A percentile compares a stretch with the other conserved stretches of the same genome.
phyloP scores from a whole-genome alignment of 164 flowering plant species.

The Annona squamosa region DNA sequence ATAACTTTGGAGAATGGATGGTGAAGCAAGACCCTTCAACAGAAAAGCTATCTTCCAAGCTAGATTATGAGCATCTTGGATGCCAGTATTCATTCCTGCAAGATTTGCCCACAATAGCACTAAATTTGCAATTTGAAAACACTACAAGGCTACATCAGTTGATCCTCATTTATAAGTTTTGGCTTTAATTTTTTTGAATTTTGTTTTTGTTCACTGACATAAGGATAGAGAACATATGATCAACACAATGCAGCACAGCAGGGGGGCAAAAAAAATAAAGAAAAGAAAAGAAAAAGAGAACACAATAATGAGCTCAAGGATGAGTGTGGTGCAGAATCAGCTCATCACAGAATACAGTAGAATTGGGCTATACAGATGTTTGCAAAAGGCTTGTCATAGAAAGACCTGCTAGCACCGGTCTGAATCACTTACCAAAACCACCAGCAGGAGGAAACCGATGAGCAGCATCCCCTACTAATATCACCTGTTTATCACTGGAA shows the following conservation, averaged over 20 bases:
- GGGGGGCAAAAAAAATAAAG: no score
- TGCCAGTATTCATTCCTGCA: slow-evolving; percentile 96
- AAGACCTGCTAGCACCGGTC: background rate
- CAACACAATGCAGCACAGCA: no score
- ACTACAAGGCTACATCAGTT: background rate
- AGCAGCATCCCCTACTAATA: slow-evolving; percentile 98
- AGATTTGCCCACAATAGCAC: background rate
- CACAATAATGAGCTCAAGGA: background rate
- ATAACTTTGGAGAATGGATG: slow-evolving; percentile 63
- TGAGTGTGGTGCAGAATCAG: background rate
- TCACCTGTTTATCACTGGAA: slow-evolving; percentile 43
- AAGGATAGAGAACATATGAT: background rate
- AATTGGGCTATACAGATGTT: background rate
- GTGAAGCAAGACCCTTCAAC: slow-evolving; percentile 52
- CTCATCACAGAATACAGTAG: background rate
- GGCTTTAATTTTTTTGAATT: background rate
- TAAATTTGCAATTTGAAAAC: background rate
- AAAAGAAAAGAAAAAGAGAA: background rate
- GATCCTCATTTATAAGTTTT: background rate
- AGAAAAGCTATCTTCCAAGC: slow-evolving; percentile 93
- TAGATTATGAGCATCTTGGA: slow-evolving; percentile 96
- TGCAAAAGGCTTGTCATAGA: background rate
- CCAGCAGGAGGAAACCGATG: slow-evolving; percentile 99
- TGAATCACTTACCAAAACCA: slow-evolving; percentile 71
- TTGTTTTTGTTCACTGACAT: background rate